A percentile compares a stretch with the other conserved stretches of the same genome.
phyloP scores from a whole-genome alignment of 306 rosid genomes.

The Ochetophila trinervis region DNA sequence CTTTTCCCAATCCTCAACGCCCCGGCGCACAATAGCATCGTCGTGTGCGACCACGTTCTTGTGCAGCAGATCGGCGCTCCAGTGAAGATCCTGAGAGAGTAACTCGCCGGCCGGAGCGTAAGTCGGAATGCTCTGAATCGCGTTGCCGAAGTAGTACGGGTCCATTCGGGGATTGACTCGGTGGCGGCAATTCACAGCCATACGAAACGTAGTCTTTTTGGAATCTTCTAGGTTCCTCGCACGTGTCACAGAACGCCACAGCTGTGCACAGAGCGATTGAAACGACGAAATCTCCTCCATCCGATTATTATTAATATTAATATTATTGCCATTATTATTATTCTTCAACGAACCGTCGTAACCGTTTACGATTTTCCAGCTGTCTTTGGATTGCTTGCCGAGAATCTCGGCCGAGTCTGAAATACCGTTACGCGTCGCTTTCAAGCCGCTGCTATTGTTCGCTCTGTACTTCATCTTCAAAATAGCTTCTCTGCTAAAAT shows the following conservation, averaged over 20 bases:
- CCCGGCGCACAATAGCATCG: conserved; percentile 54
- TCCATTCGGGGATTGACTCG: conserved; percentile 64
- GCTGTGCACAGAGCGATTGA: conserved; percentile 76
- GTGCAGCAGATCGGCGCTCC: conserved; percentile 58
- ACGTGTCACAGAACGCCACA: conserved; percentile 87
- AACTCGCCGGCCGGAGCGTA: conserved; percentile 48
- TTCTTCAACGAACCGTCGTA: conserved; percentile 1
- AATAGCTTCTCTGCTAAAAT: conserved; percentile 49
- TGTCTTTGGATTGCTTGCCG: conserved; percentile 44
- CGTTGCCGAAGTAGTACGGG: conserved; percentile 76
- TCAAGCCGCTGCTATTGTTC: conserved; percentile 8
- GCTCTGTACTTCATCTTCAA: conserved; percentile 41
- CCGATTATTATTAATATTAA: background rate
- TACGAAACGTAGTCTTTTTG: conserved; percentile 73
- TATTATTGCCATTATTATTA: background rate
- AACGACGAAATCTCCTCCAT: conserved; percentile 66
- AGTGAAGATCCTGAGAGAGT: conserved; percentile 48
- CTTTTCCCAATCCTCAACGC: conserved; percentile 70
- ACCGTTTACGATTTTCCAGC: conserved; percentile 35
- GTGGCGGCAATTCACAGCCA: conserved; percentile 95
- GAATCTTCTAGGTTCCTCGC: conserved; percentile 44
- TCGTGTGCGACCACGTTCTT: conserved; percentile 66
- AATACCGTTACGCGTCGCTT: conserved; percentile 21
- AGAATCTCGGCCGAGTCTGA: conserved; percentile 33
- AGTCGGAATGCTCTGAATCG: conserved; percentile 91